Evolutionary conservation across 176 grass and related monocot genomes (phyloP), one percentile per base, ranked within the genome.

Genomic region (Phragmites australis): DNA sequence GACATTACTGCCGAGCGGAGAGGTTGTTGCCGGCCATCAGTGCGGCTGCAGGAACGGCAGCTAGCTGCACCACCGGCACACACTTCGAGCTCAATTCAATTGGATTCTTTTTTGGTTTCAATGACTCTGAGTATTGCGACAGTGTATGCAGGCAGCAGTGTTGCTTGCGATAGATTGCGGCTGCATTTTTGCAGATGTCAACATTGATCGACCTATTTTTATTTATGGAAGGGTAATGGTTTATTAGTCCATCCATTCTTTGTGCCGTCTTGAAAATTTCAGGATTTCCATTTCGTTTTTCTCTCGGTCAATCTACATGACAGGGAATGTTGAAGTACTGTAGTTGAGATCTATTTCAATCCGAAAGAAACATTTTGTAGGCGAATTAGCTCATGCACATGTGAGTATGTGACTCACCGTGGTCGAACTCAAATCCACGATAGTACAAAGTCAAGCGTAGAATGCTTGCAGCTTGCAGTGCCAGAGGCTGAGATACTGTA

Each of bases 21-120:
- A 40, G 9, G 70, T 71, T 2, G 59, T 5, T 13, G 37, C 17
- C 27, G 68, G 68, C 55, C 82, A 70, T 83, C 66, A 72, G 51
- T 84, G 81, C 69, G 69, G 68, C 81, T 42, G 86, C 86, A 57
- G 57, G 17, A 22, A 49, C 7, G 64, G 82, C 74, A 61, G 63
- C 65, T 12, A 57, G 67, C 69, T 39, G 58, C 77, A 30, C 55
- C 47, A 49, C 56, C 69, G 72, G 81, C 75, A 61, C 81, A 80
- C 32, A 37, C 23, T 32, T 39, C 12, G 32, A 82, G 48, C 49
- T 29, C 63, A 80, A 68, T 51, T 65, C 18, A 34, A 30, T 63
- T 65, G 30, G 19, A 68, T 67, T 67, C 19, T 55, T 52, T 75
- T 29, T 9, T 44, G 8, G 1, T 48, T 80, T 29, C 58, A 64